Evolutionary conservation across 2,329 filamentous ascomycete species (phyloP), one percentile per base, ranked within the genome.

Genomic region (Keithomyces neogunnii): DNA sequence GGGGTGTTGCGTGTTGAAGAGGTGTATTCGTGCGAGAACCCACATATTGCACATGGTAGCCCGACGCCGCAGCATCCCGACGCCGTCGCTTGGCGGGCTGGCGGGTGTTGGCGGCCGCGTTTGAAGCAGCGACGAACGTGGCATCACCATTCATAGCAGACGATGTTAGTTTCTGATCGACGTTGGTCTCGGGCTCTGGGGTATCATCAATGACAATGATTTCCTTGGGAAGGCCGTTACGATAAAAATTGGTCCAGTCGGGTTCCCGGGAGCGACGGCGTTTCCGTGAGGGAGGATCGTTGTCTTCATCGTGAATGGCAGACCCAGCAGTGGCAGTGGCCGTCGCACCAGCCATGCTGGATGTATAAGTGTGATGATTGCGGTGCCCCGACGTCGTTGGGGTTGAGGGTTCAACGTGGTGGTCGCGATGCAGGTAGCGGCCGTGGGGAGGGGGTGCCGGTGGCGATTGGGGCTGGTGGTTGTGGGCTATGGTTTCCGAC

Each of bases 191-290:
- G 51, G 77, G 76, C 52, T 79, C 77, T 48, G 86, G 86, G 4
- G 81, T 83, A 66, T 91, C 85, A 66, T 86, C 82, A 61, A 93
- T 93, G 61, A 92, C 83, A 63, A 93, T 92, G 63, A 93, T 83
- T 71, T 93, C 88, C 65, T 89, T 86, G 29, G 88, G 88, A 30
- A 90, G 72, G 3, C 88, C 88, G 66, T 92, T 91, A 65, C 85
- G 86, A 68, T 91, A 92, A 64, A 91, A 93, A 57, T 78, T 81
- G 52, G 80, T 75, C 88, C 88, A 93, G 68, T 93, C 84, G 47
- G 87, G 86, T 58, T 82, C 76, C 65, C 77, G 78, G 55, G 76
- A 81, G 54, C 78, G 77, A 57, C 78, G 73, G 57, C 77, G 73
- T 64, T 82, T 82, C 57, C 74, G 64, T 36, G 67, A 66, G 9